Conservation (phyloP, 176 grass and related monocot species). For the Thinopyrum elongatum region DNA sequence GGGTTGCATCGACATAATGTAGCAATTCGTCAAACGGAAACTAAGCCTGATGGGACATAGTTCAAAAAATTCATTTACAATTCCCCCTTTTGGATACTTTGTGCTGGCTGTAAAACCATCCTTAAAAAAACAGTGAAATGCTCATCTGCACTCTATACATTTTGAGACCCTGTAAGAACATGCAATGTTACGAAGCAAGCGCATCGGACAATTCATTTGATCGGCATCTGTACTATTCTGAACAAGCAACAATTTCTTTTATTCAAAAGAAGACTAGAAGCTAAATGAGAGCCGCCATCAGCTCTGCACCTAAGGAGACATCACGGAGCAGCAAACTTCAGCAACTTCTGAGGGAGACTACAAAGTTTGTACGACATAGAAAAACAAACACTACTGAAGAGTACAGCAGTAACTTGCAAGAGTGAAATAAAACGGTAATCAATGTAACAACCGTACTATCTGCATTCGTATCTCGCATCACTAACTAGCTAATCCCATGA, state of each 20-base stretch:
- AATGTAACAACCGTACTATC: not conserved
- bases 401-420: not conserved
- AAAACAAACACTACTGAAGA: not conserved
- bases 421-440: not conserved
- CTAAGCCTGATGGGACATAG: not conserved
- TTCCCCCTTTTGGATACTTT: not conserved
- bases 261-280: conserved; percentile 17
- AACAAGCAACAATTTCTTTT: not conserved
- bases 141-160: not conserved
- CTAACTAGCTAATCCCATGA: not conserved
- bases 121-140: not conserved
- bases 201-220: not conserved
- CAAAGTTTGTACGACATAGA: not conserved
- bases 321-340: not conserved
- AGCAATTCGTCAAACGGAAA: not conserved
- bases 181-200: not conserved
- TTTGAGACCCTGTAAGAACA: not conserved
- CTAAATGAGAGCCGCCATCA: not conserved
- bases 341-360: not conserved
- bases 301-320: not conserved
- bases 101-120: not conserved
- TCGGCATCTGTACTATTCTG: not conserved
- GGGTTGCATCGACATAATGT: not conserved
- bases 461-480: not conserved
- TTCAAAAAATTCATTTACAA: not conserved